Percentiles rank a stretch among this genome's conserved stretches.
These are phyloP conservation scores for Pythium brachiatum DNA, from an alignment of 352 stramenopile species.

Conservation along the genomic window DNA sequence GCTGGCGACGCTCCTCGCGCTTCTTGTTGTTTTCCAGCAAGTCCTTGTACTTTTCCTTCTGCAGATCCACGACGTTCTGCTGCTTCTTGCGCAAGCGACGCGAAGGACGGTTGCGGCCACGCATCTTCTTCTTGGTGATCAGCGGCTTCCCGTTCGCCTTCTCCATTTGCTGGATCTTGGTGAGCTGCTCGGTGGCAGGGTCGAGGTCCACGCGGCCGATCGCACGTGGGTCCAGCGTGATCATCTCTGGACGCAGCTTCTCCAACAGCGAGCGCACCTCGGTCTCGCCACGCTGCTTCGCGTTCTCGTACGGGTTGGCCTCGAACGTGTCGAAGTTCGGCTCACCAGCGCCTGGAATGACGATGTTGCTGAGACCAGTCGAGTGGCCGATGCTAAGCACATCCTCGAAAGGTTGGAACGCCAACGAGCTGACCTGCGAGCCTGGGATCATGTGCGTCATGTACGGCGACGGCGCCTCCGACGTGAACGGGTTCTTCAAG, in stretches of 20 bases:
- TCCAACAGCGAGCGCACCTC: constrained; percentile 97
- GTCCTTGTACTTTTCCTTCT: constrained; percentile 91
- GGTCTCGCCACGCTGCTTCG: constrained; percentile 94
- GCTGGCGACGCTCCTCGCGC: constrained; percentile 59
- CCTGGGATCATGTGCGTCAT: constrained; percentile 89
- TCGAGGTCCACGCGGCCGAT: constrained; percentile 94
- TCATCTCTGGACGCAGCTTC: constrained; percentile 98
- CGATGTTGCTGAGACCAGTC: constrained; percentile 72
- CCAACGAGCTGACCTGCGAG: constrained; percentile 82
- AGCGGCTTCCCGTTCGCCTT: constrained; percentile 68
- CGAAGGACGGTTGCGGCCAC: constrained; percentile 95
- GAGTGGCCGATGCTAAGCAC: constrained; percentile 94
- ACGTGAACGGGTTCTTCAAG: constrained; percentile 89
- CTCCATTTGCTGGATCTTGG: constrained; percentile 74
- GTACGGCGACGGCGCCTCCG: constrained; percentile 80
- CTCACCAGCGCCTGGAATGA: constrained; percentile 97
- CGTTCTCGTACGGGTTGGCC: constrained; percentile 97
- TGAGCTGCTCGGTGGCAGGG: constrained; percentile 79
- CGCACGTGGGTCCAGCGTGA: constrained; percentile 93
- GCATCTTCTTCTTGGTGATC: constrained; percentile 95
- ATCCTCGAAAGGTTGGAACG: constrained; percentile 99
- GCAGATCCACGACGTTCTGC: constrained; percentile 97
- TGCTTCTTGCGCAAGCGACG: constrained; percentile 96
- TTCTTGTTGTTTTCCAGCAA: constrained; percentile 78
- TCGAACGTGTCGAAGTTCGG: constrained; percentile 98